Evolutionary conservation across 495 filamentous ascomycete species (phyloP).

Genomic region (Apodospora peruviana): DNA sequence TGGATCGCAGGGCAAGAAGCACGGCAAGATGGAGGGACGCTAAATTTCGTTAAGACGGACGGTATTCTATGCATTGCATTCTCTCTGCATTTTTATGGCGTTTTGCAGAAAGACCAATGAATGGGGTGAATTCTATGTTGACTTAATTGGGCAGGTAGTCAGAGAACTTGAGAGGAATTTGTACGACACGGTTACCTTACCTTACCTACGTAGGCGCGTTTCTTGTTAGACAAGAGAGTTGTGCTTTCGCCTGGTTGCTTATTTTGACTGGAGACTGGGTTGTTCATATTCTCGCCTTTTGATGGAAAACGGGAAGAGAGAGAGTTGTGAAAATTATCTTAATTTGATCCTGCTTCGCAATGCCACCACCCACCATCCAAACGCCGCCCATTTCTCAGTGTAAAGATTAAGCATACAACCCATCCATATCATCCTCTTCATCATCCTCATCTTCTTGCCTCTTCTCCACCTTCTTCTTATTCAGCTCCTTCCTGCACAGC

Average conservation of each 20-base stretch:
- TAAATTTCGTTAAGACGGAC: not conserved
- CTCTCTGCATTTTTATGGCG: not conserved
- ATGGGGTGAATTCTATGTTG: too few relatives aligned
- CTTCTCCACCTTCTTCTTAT: constrained; percentile 62
- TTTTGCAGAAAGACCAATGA: not conserved
- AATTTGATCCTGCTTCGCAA: too few relatives aligned
- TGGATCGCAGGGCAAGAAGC: constrained; percentile 10
- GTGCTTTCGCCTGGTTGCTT: not conserved
- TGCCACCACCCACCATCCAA: too few relatives aligned
- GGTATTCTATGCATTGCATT: not conserved
- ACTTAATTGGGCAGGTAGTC: too few relatives aligned
- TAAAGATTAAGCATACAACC: constrained; percentile 59
- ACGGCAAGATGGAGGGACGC: not conserved
- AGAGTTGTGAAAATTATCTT: too few relatives aligned
- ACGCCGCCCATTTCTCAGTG: not conserved
- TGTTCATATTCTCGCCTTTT: not conserved
- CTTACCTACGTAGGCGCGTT: too few relatives aligned
- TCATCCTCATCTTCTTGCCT: constrained; percentile 40
- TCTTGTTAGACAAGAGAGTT: too few relatives aligned
- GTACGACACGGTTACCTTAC: too few relatives aligned
- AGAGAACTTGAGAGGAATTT: too few relatives aligned
- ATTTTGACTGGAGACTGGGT: not conserved
- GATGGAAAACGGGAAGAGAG: not conserved
- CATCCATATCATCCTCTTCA: constrained; percentile 64
- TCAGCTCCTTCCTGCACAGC: constrained; percentile 72